A percentile compares a stretch with the other conserved stretches of the same genome.
Evolutionary conservation across 2,329 filamentous ascomycete species (phyloP).

Genomic region (Drechmeria coniospora): DNA sequence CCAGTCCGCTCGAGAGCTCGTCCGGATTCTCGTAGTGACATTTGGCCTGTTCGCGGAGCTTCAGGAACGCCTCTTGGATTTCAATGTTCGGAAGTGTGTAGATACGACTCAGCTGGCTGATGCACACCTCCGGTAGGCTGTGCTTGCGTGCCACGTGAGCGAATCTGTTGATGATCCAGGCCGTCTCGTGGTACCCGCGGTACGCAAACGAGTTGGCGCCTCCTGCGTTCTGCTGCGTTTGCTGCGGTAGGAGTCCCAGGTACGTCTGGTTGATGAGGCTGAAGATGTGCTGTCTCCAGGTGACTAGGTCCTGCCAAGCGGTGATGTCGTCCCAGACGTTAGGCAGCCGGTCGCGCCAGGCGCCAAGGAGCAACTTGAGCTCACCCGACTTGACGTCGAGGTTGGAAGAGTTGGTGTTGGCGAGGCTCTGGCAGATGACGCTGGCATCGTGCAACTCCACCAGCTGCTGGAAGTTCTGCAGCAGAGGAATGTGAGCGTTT

Average conservation of each 20-base stretch:
- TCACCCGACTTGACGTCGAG: constrained; percentile 91
- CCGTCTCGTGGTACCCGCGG: constrained; percentile 93
- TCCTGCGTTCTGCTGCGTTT: constrained; percentile 59
- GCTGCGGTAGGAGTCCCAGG: constrained; percentile 64
- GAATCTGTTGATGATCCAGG: constrained; percentile 99
- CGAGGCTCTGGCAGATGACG: constrained; percentile 83
- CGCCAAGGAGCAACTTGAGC: constrained; percentile 80
- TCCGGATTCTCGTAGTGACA: constrained; percentile 95
- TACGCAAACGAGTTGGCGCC: constrained; percentile 85
- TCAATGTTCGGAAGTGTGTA: constrained; percentile 99
- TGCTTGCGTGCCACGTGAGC: constrained; percentile 96
- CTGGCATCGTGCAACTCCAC: constrained; percentile 96
- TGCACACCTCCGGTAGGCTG: constrained; percentile 90
- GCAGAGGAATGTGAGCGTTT: constrained; percentile 82
- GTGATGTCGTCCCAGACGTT: constrained; percentile 99
- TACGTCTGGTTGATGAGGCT: constrained; percentile 93
- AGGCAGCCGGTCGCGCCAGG: constrained; percentile 87
- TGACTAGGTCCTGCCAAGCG: constrained; percentile 98
- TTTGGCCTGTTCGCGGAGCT: constrained; percentile 94
- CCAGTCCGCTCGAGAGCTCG: constrained; percentile 80
- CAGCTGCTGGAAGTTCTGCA: constrained; percentile 96
- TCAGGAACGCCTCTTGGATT: constrained; percentile 97
- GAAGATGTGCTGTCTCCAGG: constrained; percentile 98
- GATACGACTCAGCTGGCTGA: constrained; percentile 90
- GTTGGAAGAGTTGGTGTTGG: constrained; percentile 69